Base-by-base conservation (phyloP, 1,284 basidiomycete species). In the Marasmius fiardii region DNA sequence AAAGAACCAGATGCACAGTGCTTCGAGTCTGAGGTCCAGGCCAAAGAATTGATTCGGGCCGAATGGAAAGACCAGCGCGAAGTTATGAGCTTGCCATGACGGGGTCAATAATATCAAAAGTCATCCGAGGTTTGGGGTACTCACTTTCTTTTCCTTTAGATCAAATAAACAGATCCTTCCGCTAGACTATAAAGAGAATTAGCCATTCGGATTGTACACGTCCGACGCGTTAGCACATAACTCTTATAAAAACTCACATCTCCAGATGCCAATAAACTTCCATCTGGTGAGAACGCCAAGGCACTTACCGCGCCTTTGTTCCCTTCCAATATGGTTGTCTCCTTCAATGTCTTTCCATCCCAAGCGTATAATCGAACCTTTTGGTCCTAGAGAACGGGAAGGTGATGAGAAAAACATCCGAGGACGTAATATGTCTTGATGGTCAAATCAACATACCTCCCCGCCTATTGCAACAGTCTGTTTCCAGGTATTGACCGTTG, bases 11-110 rank as follows among this genome's bases (percentile, higher is more conserved):
- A 94, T 2, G 88, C 93, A 58, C 92, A 84, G 63, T 94, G 82
- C 63, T 78, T 77, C 3, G 86, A 86, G 64, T 92, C 86, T 1
- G 82, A 68, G 2, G 89, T 88, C 84, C 90, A 98, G 0, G 83
- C 75, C 14, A 98, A 79, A 16, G 90, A 83, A 62, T 89, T 82
- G 57, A 98, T 82, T 20, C 93, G 85, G 0, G 84, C 92, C 3
- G 86, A 82, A 73, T 99, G 96, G 77, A 90, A 89, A 3, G 92
- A 85, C 96, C 96, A 98, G 53, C 86, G 85, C 4, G 81, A 77
- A 31, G 89, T 91, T 51, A 88, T 71, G 53, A 80, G 64, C 82
- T n/a, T 87, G 60, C 2, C 12, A 11, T 14, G 51, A 23, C 28
- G 31, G 39, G 34, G 43, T 35, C 23, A 51, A 24, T 44, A 11